Evolutionary conservation across 2,329 filamentous ascomycete genomes (phyloP).

Genomic region (Aureobasidium sp.): DNA sequence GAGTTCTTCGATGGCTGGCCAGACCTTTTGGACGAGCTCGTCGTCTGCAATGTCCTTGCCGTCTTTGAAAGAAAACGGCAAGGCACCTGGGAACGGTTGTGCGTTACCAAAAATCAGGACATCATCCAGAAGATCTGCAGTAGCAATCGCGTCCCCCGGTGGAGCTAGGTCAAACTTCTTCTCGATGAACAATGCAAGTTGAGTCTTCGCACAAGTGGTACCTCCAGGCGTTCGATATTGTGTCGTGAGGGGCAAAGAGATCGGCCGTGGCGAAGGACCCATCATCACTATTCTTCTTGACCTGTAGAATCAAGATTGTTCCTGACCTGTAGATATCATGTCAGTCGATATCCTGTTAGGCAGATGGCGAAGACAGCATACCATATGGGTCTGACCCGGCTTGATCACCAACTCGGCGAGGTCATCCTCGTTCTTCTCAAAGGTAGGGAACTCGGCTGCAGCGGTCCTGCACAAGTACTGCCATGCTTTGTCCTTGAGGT

Average conservation of each 20-base stretch:
- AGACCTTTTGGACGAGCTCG: conserved; percentile 35
- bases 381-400: conserved; percentile 48
- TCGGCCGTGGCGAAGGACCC: conserved; percentile 57
- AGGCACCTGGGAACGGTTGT: conserved; percentile 45
- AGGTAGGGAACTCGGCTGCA: conserved; percentile 28
- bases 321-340: conserved; percentile 29
- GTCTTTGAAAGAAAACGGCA: conserved; percentile 42
- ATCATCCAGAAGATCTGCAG: conserved; percentile 39
- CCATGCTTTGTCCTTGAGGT: conserved; percentile 48
- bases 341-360: neutral
- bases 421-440: conserved; percentile 39
- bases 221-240: conserved; percentile 48
- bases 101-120: conserved; percentile 55
- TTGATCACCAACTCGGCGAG: conserved; percentile 49
- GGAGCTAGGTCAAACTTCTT: conserved; percentile 62
- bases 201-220: conserved; percentile 55
- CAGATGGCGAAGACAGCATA: neutral
- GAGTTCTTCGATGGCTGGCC: conserved; percentile 36
- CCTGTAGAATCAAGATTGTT: too few relatives aligned
- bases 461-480: conserved; percentile 45
- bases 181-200: conserved; percentile 54
- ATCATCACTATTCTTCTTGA: conserved; percentile 48
- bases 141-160: conserved; percentile 47
- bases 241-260: conserved; percentile 49
- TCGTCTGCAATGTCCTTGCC: conserved; percentile 23